Conservation (phyloP, 495 filamentous ascomycete species). For the Evernia prunastri region DNA sequence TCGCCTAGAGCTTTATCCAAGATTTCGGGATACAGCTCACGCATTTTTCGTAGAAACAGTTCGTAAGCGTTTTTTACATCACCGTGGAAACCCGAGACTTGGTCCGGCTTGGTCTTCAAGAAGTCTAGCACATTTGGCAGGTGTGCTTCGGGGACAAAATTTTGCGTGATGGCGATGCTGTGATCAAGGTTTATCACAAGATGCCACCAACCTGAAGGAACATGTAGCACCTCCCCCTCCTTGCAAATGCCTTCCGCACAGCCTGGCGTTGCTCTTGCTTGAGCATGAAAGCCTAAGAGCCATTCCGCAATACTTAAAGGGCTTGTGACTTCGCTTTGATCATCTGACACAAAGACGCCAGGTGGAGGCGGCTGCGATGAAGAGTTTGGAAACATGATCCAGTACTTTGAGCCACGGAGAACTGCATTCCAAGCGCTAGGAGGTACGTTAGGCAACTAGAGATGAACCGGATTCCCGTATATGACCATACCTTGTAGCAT, state of each 20-base stretch:
- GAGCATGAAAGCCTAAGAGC: conserved; percentile 84
- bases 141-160: conserved; percentile 81
- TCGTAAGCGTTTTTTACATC: conserved; percentile 67
- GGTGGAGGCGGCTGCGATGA: conserved; percentile 61
- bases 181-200: conserved; percentile 82
- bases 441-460: conserved; percentile 34
- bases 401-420: conserved; percentile 86
- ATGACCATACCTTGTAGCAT: conserved; percentile 43
- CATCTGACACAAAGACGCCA: conserved; percentile 84
- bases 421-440: conserved; percentile 95
- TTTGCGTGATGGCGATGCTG: conserved; percentile 88
- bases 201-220: conserved; percentile 95
- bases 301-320: conserved; percentile 95
- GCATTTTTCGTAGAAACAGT: conserved; percentile 67
- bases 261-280: conserved; percentile 68
- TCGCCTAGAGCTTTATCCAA: conserved; percentile 58
- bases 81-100: conserved; percentile 78
- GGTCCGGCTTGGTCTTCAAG: conserved; percentile 70
- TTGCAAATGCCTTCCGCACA: conserved; percentile 83
- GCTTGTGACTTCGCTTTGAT: conserved; percentile 90
- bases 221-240: conserved; percentile 86
- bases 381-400: conserved; percentile 86
- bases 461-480: not conserved
- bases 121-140: conserved; percentile 73
- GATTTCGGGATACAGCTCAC: conserved; percentile 54